Evolutionary conservation across 169 alveolate species (phyloP).

Genomic region (Eimeria falciformis): DNA sequence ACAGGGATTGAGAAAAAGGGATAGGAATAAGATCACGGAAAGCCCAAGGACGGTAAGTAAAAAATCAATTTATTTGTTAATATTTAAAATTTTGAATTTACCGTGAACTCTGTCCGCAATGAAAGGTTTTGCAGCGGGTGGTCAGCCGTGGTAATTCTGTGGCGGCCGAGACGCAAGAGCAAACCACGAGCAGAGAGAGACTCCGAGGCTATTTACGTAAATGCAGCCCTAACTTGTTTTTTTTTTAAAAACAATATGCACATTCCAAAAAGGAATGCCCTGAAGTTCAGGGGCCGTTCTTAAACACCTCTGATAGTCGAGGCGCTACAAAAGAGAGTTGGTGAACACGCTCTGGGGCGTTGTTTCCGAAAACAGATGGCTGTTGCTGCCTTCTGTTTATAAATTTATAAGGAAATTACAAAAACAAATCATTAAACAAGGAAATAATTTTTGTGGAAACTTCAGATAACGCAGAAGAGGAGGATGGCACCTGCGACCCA

Average conservation of each 20-base stretch:
- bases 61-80: too few relatives aligned
- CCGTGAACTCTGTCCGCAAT: neutral
- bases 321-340: neutral
- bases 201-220: too few relatives aligned
- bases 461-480: neutral
- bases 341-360: neutral
- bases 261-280: neutral
- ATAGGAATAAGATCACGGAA: too few relatives aligned
- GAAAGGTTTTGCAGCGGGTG: constrained; percentile 45
- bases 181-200: too few relatives aligned
- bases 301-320: neutral
- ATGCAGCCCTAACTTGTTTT: too few relatives aligned
- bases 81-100: neutral
- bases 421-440: neutral
- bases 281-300: neutral
- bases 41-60: too few relatives aligned
- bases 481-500: neutral
- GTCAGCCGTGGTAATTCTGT: constrained; percentile 44
- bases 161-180: constrained; percentile 61
- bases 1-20: too few relatives aligned
- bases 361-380: neutral
- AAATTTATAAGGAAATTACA: neutral
- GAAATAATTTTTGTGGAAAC: neutral
- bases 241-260: too few relatives aligned
- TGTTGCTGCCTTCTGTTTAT: neutral